Evolutionary conservation across 2,329 filamentous ascomycete genomes (phyloP).

Genomic region (Exophiala sideris): DNA sequence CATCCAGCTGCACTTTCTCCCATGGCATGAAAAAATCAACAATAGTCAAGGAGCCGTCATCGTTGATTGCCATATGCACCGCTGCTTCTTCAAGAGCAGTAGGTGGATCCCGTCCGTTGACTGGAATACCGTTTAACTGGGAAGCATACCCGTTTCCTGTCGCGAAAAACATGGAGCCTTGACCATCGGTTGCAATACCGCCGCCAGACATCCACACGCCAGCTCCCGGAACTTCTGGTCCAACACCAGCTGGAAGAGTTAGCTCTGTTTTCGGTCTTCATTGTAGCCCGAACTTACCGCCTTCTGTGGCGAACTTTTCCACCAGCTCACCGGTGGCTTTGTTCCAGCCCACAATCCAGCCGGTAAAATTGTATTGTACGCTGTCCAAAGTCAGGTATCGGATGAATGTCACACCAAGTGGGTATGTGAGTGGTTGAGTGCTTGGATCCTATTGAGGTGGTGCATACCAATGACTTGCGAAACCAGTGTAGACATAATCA

Average conservation of each 20-base stretch:
- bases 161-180: conserved; percentile 30
- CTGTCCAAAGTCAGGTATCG: not conserved
- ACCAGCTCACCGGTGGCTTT: conserved; percentile 22
- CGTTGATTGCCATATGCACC: conserved; percentile 25
- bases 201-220: conserved; percentile 33
- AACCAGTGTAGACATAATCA: conserved; percentile 50
- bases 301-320: conserved; percentile 23
- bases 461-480: conserved; percentile 51
- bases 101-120: conserved; percentile 28
- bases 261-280: not conserved
- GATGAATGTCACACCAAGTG: not conserved
- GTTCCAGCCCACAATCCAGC: conserved; percentile 51
- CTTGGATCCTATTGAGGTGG: not conserved
- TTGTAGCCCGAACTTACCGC: conserved; percentile 7
- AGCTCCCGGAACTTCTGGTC: conserved; percentile 18
- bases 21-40: conserved; percentile 56
- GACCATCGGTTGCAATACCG: conserved; percentile 29
- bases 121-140: conserved; percentile 30
- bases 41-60: conserved; percentile 40
- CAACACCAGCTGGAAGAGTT: conserved; percentile 17
- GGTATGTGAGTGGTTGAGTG: too few relatives aligned
- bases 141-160: conserved; percentile 32
- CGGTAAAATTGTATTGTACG: conserved; percentile 56
- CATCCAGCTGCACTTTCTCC: conserved; percentile 50
- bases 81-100: conserved; percentile 31